These are phyloP conservation scores for Pseudogymnoascus sp. DNA, from an alignment of 2,329 filamentous ascomycete species.

Conservation along the genomic window DNA sequence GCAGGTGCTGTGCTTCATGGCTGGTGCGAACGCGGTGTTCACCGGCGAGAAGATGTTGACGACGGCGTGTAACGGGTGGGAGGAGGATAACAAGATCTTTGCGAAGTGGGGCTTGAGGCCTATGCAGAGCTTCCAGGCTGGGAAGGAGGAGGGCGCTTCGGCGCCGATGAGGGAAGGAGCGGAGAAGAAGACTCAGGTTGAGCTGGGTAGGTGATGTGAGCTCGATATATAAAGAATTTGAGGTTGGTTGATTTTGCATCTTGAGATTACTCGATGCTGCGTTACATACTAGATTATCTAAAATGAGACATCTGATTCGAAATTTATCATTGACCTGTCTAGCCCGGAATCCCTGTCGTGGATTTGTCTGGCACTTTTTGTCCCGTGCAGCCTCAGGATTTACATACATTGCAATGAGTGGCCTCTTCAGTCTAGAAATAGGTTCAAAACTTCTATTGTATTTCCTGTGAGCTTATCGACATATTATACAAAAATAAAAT, in stretches of 20 bases:
- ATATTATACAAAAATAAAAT: neutral
- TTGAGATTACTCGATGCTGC: neutral
- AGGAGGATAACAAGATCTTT: constrained; percentile 80
- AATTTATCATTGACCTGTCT: neutral
- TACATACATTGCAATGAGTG: neutral
- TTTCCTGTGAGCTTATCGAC: neutral
- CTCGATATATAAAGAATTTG: neutral
- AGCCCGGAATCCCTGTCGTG: neutral
- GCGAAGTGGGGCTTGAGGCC: constrained; percentile 71
- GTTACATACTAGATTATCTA: neutral
- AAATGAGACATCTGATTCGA: neutral
- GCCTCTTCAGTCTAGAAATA: neutral
- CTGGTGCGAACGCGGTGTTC: constrained; percentile 89
- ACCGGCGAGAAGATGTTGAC: constrained; percentile 95
- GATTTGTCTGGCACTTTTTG: neutral
- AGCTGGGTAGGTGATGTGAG: neutral
- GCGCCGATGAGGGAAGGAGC: constrained; percentile 12
- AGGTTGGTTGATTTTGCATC: neutral
- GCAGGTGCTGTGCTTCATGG: constrained; percentile 82
- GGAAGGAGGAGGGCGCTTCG: constrained; percentile 20
- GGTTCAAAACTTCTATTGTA: neutral
- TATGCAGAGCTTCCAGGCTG: constrained; percentile 47
- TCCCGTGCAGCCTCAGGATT: neutral
- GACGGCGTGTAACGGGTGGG: constrained; percentile 84
- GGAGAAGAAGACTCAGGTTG: constrained; percentile 5